phyloP scores from a whole-genome alignment of 306 rosid genomes.

The Corylus avellana region DNA sequence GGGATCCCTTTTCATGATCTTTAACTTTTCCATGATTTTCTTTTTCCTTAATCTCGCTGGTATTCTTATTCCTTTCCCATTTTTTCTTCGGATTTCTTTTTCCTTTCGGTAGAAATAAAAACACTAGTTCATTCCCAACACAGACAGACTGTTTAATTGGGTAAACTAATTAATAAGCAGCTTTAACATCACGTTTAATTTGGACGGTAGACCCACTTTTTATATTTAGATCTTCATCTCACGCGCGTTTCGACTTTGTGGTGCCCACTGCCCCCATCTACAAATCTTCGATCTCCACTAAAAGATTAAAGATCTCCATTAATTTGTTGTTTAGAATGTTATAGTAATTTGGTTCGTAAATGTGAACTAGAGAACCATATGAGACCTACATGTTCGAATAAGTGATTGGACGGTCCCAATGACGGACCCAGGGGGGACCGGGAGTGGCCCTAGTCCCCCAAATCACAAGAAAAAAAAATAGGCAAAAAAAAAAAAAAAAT shows the following conservation, averaged over 20 bases:
- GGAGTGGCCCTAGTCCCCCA: too few relatives aligned
- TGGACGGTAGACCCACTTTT: constrained; percentile 24
- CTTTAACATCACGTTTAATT: constrained; percentile 34
- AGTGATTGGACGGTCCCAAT: too few relatives aligned
- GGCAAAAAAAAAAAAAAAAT: too few relatives aligned
- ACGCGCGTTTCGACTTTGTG: not conserved
- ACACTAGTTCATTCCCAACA: too few relatives aligned
- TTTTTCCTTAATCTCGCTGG: constrained; percentile 12
- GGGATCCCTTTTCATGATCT: constrained; percentile 36
- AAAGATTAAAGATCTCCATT: too few relatives aligned
- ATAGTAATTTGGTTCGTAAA: too few relatives aligned
- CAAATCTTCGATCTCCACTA: too few relatives aligned
- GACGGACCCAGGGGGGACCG: too few relatives aligned
- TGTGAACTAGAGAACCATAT: too few relatives aligned
- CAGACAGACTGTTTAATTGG: not conserved
- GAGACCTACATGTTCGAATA: too few relatives aligned
- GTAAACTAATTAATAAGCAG: not conserved
- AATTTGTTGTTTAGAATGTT: too few relatives aligned
- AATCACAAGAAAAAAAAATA: too few relatives aligned
- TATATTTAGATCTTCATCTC: constrained; percentile 5
- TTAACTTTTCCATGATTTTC: constrained; percentile 34
- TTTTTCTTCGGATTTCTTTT: constrained; percentile 12
- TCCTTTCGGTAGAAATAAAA: constrained; percentile 27
- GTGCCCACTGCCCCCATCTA: not conserved
- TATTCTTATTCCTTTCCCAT: not conserved